These are phyloP conservation scores for Aspergillus pseudoterreus DNA, from an alignment of 2,329 filamentous ascomycete species.

Conservation along the genomic window DNA sequence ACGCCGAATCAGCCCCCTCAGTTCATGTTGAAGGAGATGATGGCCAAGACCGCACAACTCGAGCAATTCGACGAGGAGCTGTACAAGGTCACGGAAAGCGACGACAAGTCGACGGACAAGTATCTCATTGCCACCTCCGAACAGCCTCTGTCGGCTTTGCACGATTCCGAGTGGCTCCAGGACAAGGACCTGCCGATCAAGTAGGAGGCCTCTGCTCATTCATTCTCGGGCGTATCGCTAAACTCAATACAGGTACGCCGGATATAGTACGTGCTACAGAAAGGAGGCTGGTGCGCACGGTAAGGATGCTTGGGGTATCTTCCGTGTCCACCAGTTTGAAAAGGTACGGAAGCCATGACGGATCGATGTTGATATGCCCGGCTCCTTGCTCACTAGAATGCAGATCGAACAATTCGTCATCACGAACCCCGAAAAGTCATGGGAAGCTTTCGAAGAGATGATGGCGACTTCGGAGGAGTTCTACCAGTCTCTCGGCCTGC, in stretches of 20 bases:
- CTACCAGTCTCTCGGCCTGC: slow-evolving; percentile 82
- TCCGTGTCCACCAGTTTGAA: slow-evolving; percentile 97
- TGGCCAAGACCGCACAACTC: slow-evolving; percentile 97
- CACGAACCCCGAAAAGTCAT: slow-evolving; percentile 83
- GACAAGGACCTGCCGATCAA: slow-evolving; percentile 84
- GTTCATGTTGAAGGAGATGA: slow-evolving; percentile 92
- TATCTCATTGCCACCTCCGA: slow-evolving; percentile 80
- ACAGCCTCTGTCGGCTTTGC: slow-evolving; percentile 89
- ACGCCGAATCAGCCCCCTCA: slow-evolving; percentile 81
- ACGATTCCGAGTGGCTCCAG: slow-evolving; percentile 90
- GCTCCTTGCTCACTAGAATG: slow-evolving; percentile 10
- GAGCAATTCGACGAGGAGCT: slow-evolving; percentile 97
- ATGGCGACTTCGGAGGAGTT: slow-evolving; percentile 88
- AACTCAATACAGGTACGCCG: slow-evolving; percentile 58
- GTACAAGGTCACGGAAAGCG: slow-evolving; percentile 87
- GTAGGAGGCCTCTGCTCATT: slow-evolving; percentile 36
- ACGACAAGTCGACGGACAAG: slow-evolving; percentile 85
- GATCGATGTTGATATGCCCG: neutral
- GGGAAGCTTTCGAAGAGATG: slow-evolving; percentile 93
- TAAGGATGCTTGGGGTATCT: slow-evolving; percentile 95
- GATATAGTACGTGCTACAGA: slow-evolving; percentile 92
- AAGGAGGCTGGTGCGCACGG: slow-evolving; percentile 91
- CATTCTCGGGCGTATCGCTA: slow-evolving; percentile 4
- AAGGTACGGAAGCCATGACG: slow-evolving; percentile 53
- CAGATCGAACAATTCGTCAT: slow-evolving; percentile 74